Percentiles rank a stretch among this genome's conserved stretches.
Evolutionary conservation across 1,284 basidiomycete species (phyloP).

Genomic region (Marasmius fiardii): DNA sequence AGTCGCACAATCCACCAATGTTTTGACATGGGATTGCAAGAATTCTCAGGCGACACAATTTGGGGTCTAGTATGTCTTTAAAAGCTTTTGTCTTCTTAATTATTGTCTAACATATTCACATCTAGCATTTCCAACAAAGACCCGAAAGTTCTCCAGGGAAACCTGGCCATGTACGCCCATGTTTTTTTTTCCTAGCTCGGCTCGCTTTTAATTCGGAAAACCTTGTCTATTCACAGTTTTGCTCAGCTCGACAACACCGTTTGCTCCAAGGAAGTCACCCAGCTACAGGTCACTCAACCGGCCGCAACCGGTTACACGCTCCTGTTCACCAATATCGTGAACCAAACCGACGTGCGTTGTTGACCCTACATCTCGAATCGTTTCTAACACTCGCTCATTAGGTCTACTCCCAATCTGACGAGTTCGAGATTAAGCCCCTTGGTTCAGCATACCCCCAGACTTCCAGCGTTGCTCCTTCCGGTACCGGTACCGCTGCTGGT

Average conservation of each 20-base stretch:
- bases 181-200: background rate
- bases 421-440: conserved; percentile 65
- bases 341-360: conserved; percentile 50
- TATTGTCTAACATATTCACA: background rate
- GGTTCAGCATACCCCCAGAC: conserved; percentile 61
- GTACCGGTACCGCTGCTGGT: conserved; percentile 15
- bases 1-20: background rate
- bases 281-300: conserved; percentile 39
- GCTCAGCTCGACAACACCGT: conserved; percentile 52
- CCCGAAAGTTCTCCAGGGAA: no score
- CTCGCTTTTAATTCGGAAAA: background rate
- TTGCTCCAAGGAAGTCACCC: conserved; percentile 54
- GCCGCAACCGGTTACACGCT: conserved; percentile 53
- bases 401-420: conserved; percentile 58
- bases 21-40: background rate
- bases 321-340: conserved; percentile 53
- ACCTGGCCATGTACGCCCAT: background rate
- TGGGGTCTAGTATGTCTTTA: background rate
- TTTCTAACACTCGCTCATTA: conserved; percentile 23
- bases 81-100: background rate
- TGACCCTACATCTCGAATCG: conserved; percentile 3
- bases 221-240: conserved; percentile 24
- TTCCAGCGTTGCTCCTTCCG: conserved; percentile 27
- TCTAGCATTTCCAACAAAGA: no score
- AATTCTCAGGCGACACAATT: background rate